Evolutionary conservation across 2,329 filamentous ascomycete genomes (phyloP).

Genomic region (Trichoderma guizhouense): DNA sequence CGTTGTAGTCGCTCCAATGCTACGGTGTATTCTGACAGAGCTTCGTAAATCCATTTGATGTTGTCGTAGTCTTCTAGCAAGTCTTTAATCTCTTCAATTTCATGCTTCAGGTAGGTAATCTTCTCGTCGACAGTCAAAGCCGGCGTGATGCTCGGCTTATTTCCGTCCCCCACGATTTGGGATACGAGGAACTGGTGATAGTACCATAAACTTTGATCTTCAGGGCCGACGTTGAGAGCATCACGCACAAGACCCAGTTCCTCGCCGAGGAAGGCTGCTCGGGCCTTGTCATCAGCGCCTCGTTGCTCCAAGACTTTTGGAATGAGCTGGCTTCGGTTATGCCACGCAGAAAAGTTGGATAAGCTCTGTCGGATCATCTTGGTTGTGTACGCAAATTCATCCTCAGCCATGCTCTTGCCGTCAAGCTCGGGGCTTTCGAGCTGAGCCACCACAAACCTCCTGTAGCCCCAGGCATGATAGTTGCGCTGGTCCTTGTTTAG

Average conservation of each 20-base stretch:
- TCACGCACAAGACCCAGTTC: constrained; percentile 75
- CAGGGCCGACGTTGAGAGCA: constrained; percentile 82
- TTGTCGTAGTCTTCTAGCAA: constrained; percentile 57
- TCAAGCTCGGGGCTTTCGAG: constrained; percentile 60
- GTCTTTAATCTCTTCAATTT: constrained; percentile 71
- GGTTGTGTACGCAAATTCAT: constrained; percentile 86
- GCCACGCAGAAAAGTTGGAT: constrained; percentile 97
- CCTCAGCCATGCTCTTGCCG: constrained; percentile 65
- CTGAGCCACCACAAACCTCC: constrained; percentile 71
- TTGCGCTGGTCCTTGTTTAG: constrained; percentile 81
- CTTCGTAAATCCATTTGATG: constrained; percentile 84
- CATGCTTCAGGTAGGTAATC: constrained; percentile 60
- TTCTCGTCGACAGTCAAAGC: constrained; percentile 57
- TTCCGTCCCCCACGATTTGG: constrained; percentile 43
- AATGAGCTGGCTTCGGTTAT: constrained; percentile 82
- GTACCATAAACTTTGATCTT: constrained; percentile 96
- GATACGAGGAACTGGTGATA: constrained; percentile 88
- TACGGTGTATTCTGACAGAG: constrained; percentile 71
- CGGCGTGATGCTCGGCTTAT: constrained; percentile 42
- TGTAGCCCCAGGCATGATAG: constrained; percentile 95
- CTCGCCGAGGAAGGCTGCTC: constrained; percentile 69
- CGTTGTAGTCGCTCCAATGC: constrained; percentile 54
- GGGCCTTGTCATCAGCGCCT: constrained; percentile 56
- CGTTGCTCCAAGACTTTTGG: constrained; percentile 71
- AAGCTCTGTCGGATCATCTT: constrained; percentile 82